Base-by-base conservation (phyloP, 2,329 filamentous ascomycete species). In the Colletotrichum sp. region DNA sequence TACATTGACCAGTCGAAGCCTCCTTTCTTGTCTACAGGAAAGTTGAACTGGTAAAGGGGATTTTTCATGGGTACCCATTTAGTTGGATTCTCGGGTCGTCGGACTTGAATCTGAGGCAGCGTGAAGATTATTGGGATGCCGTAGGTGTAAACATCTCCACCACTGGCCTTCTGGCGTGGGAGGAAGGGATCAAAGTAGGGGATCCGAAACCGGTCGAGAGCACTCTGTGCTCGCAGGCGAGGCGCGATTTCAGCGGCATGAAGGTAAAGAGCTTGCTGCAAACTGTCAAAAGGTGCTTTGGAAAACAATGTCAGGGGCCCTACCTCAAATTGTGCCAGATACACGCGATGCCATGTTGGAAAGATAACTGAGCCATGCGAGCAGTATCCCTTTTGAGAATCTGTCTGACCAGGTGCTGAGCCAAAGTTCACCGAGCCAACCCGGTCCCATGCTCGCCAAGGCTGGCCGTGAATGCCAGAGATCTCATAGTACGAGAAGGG, bases 281-380 rank as follows among this genome's bases (percentile, higher is more conserved):
- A 6, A 48, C 9, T 3, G n/a, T 48, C n/a, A 21, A 21, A 4
- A 48, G 3, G 6, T 48, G 43, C 43, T 48, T 48, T n/a, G n/a
- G 10, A 7, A 5, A 12, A 48, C 6, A 21, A 7, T 1, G 5
- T 6, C 3, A n/a, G 6, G 6, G n/a, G n/a, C 18, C n/a, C 18
- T 58, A 30, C 70, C 65, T 72, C 70, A n/a, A 72, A 72, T 8
- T 58, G 18, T 9, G 70, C 70, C n/a, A 72, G 52, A 58, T 72
- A 72, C 7, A 61, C 48, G 16, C 65, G 62, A 32, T 72, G 70
- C 70, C 70, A 72, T 21, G 70, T 72, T 15, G 66, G 70, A n/a
- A 72, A 72, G 48, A 68, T 21, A 2, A 69, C 52, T 4, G 70
- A 68, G 24, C 32, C 66, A 15, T 72, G 70, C 3, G 61, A 58